These are phyloP conservation scores for Pyrenochaeta sp. DNA, from an alignment of 2,329 filamentous ascomycete species.

Conservation along the genomic window DNA sequence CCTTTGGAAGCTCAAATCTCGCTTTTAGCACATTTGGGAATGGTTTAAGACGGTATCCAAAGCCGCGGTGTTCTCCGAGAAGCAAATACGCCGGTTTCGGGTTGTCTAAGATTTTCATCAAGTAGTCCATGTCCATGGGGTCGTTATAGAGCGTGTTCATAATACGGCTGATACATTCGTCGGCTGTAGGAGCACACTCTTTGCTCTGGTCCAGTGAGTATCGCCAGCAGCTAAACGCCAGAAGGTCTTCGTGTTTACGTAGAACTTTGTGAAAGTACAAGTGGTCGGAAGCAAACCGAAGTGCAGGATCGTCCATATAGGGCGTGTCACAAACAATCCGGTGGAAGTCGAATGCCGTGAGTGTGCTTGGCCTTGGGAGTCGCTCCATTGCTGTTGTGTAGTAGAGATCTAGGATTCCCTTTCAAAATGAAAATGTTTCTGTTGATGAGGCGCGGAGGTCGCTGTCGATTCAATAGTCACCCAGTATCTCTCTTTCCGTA, in stretches of 20 bases:
- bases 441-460: no score
- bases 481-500: not conserved
- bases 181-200: not conserved
- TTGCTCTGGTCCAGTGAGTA: not conserved
- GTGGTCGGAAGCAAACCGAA: not conserved
- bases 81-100: not conserved
- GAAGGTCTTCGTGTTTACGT: not conserved
- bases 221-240: not conserved
- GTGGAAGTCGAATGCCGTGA: not conserved
- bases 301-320: not conserved
- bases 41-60: not conserved
- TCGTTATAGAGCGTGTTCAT: not conserved
- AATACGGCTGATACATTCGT: not conserved
- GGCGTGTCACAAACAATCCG: not conserved
- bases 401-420: not conserved
- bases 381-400: constrained; percentile 2
- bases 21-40: not conserved
- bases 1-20: not conserved
- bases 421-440: not conserved
- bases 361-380: not conserved
- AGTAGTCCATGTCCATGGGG: not conserved
- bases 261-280: not conserved
- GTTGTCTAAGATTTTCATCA: not conserved
- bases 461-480: no score
- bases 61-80: not conserved